Conservation (phyloP, 2,329 filamentous ascomycete species). For the Nigrograna mackinnonii region DNA sequence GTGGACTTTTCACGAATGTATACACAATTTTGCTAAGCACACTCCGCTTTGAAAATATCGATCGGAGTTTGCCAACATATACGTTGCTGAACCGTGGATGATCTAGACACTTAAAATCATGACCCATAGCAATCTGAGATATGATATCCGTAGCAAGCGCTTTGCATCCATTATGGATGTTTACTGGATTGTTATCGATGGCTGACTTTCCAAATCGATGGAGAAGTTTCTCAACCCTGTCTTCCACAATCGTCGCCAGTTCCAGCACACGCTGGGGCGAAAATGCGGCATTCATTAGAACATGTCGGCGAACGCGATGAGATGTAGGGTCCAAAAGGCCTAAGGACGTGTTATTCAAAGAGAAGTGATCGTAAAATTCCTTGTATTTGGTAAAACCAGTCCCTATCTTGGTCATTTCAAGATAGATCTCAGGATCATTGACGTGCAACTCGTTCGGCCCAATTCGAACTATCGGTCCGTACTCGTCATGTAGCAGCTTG, state of each 20-base stretch:
- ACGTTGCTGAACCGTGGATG: conserved; percentile 9
- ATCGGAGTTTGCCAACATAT: conserved; percentile 5
- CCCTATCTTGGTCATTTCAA: conserved; percentile 12
- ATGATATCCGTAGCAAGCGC: conserved; percentile 16
- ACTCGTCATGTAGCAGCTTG: too few species aligned
- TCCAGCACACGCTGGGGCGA: conserved; percentile 11
- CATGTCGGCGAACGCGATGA: conserved; percentile 12
- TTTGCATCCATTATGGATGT: conserved; percentile 8
- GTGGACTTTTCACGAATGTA: too few species aligned
- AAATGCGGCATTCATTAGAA: conserved; percentile 14
- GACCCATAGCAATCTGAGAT: conserved; percentile 10
- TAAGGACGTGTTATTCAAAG: conserved; percentile 11
- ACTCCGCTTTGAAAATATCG: too few species aligned
- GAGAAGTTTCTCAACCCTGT: conserved; percentile 10
- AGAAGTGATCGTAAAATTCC: conserved; percentile 14
- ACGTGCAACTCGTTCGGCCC: conserved; percentile 23
- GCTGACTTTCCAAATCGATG: conserved; percentile 6
- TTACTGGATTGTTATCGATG: conserved; percentile 4
- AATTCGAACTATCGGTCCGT: conserved; percentile 20
- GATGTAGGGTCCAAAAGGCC: conserved; percentile 9
- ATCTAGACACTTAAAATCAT: conserved; percentile 8
- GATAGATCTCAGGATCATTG: conserved; percentile 21
- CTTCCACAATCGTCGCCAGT: conserved; percentile 8
- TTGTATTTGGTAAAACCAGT: conserved; percentile 15
- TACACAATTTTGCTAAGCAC: too few species aligned